A percentile compares a stretch with the other conserved stretches of the same genome.
Conservation (phyloP, 345 rosid species). For the Brassica napus region Da-Ae NC_063448.1:54576001-54576500, state of each 20-base stretch:
- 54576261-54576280: slow-evolving; percentile 63
- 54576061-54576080: slow-evolving; percentile 19
- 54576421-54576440: background rate
- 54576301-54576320: slow-evolving; percentile 29
- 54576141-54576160: slow-evolving; percentile 74
- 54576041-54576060: slow-evolving; percentile 31
- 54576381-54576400: slow-evolving; percentile 13
- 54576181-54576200: slow-evolving; percentile 52
- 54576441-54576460: slow-evolving; percentile 10
- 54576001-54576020: slow-evolving; percentile 96
- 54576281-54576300: slow-evolving; percentile 87
- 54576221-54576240: slow-evolving; percentile 65
- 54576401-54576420: background rate
- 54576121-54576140: slow-evolving; percentile 65
- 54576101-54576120: slow-evolving; percentile 47
- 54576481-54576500: background rate
- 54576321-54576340: slow-evolving; percentile 16
- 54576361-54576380: slow-evolving; percentile 13
- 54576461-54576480: slow-evolving; percentile 15
- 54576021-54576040: slow-evolving; percentile 79
- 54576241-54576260: slow-evolving; percentile 47
- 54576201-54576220: slow-evolving; percentile 50
- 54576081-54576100: slow-evolving; percentile 1
- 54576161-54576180: slow-evolving; percentile 44
- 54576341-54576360: slow-evolving; percentile 9